Evolutionary conservation across 106 monocot species (phyloP), one percentile per base, ranked within the genome.

Genomic region (Dendrobium catenatum): DNA sequence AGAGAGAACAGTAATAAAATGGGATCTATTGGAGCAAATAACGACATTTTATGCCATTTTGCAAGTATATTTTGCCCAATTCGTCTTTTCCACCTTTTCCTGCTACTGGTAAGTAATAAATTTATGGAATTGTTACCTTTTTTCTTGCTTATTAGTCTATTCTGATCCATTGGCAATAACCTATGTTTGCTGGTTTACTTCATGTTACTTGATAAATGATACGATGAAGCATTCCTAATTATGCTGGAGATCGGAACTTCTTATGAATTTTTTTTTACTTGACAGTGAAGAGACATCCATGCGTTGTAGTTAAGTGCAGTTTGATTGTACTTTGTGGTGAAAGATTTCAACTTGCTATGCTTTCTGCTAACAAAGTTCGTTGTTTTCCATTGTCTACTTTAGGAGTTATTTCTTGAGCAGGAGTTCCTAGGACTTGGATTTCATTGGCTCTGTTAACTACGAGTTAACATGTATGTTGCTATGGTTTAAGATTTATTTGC

Each of bases 31-130:
- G 78, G 82, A 55, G 44, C 55, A 42, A 84, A 72, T 37, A 82
- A 56, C 46, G 74, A 84, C 67, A 70, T 80, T 2, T 26, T 88
- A 29, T 76, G 68, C 82, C 77, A 82, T 72, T 76, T 90, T 26
- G 88, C 82, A 72, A 87, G 43, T 43, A 89, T 94, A 67, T 92
- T 94, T 76, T 79, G 88, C 75, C 89, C 97, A 19, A 80, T 91
- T 83, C 84, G 76, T 81, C 80, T 97, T 82, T 92, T 97, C 78
- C 97, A 97, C 84, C 41, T 86, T 42, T 83, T 97, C 55, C 97
- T 97, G 83, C 84, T 56, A 55, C 75, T 84, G 89, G 97, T 97
- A 78, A 89, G 72, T 82, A 6, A 74, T 42, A 58, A 66, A 11
- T 79, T 79, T 67, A 19, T 33, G 2, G 6, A 18, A 74, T 44